A percentile compares a stretch with the other conserved stretches of the same genome.
phyloP scores from a whole-genome alignment of 2,329 filamentous ascomycete species.

The Cytospora paraplurivora region DNA sequence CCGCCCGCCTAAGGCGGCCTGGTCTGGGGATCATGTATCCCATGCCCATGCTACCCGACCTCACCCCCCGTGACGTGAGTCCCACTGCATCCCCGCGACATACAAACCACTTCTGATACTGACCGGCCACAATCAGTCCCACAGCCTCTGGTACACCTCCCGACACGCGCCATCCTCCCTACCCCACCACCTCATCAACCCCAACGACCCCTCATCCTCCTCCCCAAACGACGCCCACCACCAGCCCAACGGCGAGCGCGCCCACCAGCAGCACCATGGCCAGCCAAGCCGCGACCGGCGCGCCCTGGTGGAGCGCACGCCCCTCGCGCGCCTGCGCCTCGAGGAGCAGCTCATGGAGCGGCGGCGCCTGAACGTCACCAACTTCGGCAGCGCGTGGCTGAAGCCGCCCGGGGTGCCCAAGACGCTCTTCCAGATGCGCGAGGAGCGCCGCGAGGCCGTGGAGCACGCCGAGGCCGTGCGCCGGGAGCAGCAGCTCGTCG shows the following conservation, averaged over 20 bases:
- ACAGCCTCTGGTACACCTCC: constrained; percentile 73
- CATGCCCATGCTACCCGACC: constrained; percentile 63
- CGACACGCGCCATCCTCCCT: constrained; percentile 51
- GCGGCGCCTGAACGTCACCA: constrained; percentile 78
- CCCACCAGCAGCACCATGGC: constrained; percentile 32
- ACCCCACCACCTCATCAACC: constrained; percentile 18
- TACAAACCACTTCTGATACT: constrained; percentile 27
- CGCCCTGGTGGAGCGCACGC: constrained; percentile 52
- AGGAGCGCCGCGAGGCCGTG: constrained; percentile 85
- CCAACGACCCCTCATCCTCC: constrained; percentile 30
- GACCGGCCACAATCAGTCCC: constrained; percentile 53
- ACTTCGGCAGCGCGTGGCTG: constrained; percentile 89
- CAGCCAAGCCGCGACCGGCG: constrained; percentile 41
- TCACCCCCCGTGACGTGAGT: constrained; percentile 70
- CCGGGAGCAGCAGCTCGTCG: constrained; percentile 67
- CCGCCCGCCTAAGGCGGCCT: constrained; percentile 4
- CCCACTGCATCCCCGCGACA: background rate
- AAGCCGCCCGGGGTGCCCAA: constrained; percentile 85
- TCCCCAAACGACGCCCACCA: constrained; percentile 36
- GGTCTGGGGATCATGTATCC: constrained; percentile 54
- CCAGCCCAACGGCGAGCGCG: constrained; percentile 33
- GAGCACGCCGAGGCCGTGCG: constrained; percentile 78
- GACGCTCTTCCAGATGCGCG: constrained; percentile 84
- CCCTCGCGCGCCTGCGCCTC: constrained; percentile 67
- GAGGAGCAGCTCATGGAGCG: constrained; percentile 79